Evolutionary conservation across 2,329 filamentous ascomycete species (phyloP), one percentile per base, ranked within the genome.

Genomic region (Arthrobotrys sphaeroides): DNA sequence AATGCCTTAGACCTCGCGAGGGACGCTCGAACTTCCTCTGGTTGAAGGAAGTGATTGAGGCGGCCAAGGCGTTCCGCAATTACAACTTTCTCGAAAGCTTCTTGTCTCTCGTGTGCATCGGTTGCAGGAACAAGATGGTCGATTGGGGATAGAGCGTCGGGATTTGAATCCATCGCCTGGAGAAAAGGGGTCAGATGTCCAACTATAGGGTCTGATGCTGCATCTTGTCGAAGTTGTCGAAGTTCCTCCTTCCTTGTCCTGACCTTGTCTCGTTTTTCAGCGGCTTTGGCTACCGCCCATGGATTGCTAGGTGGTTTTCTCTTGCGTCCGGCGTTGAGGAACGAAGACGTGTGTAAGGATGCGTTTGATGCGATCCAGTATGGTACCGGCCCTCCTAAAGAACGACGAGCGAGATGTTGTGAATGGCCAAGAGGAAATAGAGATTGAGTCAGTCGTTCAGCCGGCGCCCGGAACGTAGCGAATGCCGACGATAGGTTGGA

Each of bases 131-230:
- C 78, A 49, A 77, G 78, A 55, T 66, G 78, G 31, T 77, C 78
- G 20, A 77, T 66, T 1, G 81, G 79, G 0, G 84, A 82, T 3
- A 82, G 78, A 20, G 87, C 89, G 40, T 62, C 47, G 3, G 70
- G 70, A 20, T 68, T 68, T 7, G 87, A 88, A 81, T 92, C 90
- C 79, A 97, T 89, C 2, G 92, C 94, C 83, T 92, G 87, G 80
- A 97, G 84, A 81, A 97, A 97, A 28, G 93, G 88, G 13, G 95
- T 97, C 38, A 87, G 83, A 73, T 90, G 86, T 81, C 94, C 95
- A 79, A 90, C 87, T 77, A 99, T 85, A 0, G 93, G 91, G 82
- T 96, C 88, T 59, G 94, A 94, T 78, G 90, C 85, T 49, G 86
- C 86, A 51, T 86, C 86, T 72, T 88, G 85, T 73, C 92, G 89